phyloP scores from a whole-genome alignment of 2,329 filamentous ascomycete species.

The Pseudonectria buxi region DNA sequence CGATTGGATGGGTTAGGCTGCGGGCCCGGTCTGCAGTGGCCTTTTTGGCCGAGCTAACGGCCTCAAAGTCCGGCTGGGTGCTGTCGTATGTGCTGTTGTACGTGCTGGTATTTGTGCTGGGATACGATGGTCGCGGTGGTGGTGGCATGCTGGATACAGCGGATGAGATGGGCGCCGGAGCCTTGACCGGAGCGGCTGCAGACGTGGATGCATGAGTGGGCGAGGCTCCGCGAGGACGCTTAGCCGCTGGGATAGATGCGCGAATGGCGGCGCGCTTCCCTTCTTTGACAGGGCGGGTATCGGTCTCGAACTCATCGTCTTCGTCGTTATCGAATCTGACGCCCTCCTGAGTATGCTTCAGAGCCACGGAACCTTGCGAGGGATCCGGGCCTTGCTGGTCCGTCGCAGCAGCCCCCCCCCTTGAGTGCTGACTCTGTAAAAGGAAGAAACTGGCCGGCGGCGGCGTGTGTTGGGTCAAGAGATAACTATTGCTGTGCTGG shows the following conservation, averaged over 20 bases:
- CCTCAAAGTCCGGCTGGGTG: conserved; percentile 12
- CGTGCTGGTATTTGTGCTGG: conserved; percentile 1
- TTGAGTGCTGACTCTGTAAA: neutral
- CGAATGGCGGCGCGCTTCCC: conserved; percentile 12
- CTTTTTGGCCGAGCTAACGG: conserved; percentile 22
- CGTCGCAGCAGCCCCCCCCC: no score
- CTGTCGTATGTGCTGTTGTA: neutral
- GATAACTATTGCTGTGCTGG: conserved; percentile 12
- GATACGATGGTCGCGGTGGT: conserved; percentile 2
- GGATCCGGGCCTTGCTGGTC: no score
- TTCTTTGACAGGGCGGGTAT: conserved; percentile 21
- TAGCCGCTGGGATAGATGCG: conserved; percentile 2
- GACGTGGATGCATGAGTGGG: conserved; percentile 7
- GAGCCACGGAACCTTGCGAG: no score
- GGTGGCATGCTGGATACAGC: conserved; percentile 2
- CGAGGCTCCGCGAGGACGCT: conserved; percentile 6
- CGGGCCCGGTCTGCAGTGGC: conserved; percentile 11
- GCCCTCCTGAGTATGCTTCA: conserved; percentile 6
- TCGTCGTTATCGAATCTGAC: conserved; percentile 17
- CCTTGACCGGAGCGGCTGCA: conserved; percentile 1
- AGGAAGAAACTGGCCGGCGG: conserved; percentile 5
- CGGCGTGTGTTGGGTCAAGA: conserved; percentile 10
- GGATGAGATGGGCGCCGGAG: conserved; percentile 2
- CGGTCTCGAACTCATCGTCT: conserved; percentile 23
- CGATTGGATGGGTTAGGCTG: conserved; percentile 14